phyloP scores from a whole-genome alignment of 2,329 filamentous ascomycete species.

The Sporothrix variecibatus region DNA sequence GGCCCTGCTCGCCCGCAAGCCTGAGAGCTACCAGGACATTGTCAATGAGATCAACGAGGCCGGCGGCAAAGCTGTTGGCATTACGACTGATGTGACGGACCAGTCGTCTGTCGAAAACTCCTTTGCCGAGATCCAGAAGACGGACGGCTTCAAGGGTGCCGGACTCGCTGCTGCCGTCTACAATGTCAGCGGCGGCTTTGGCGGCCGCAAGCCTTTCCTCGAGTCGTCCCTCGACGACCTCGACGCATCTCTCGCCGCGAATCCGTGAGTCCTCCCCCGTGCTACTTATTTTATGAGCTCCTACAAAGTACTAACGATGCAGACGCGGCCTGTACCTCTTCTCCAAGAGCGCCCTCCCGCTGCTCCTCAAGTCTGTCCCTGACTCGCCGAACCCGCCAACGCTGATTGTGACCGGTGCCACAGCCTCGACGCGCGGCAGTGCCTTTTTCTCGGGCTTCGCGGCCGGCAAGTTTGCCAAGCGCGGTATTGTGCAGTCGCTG shows the following conservation, averaged over 20 bases:
- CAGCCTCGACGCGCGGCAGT: constrained; percentile 73
- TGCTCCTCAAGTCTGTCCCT: constrained; percentile 63
- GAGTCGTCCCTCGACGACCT: constrained; percentile 56
- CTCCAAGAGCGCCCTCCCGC: constrained; percentile 69
- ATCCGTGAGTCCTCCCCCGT: constrained; percentile 47
- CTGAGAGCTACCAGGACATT: constrained; percentile 65
- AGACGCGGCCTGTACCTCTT: constrained; percentile 75
- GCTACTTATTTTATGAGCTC: background rate
- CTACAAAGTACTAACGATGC: background rate
- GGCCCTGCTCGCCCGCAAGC: constrained; percentile 70
- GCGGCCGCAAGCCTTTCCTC: constrained; percentile 57
- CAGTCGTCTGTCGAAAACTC: constrained; percentile 55
- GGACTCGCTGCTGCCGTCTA: constrained; percentile 67
- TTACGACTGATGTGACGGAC: constrained; percentile 66
- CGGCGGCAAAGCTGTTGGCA: constrained; percentile 71
- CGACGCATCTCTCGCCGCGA: constrained; percentile 47
- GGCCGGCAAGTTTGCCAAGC: constrained; percentile 75
- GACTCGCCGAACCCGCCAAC: constrained; percentile 67
- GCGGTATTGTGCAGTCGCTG: constrained; percentile 72
- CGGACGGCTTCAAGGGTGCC: constrained; percentile 51
- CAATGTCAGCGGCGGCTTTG: constrained; percentile 62
- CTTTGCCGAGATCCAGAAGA: constrained; percentile 62
- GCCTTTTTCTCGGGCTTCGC: constrained; percentile 72
- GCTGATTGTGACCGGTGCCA: constrained; percentile 84
- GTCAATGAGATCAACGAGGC: constrained; percentile 66